These are phyloP conservation scores for Claviceps sp. DNA, from an alignment of 2,329 filamentous ascomycete genomes.

Conservation along the genomic window DNA sequence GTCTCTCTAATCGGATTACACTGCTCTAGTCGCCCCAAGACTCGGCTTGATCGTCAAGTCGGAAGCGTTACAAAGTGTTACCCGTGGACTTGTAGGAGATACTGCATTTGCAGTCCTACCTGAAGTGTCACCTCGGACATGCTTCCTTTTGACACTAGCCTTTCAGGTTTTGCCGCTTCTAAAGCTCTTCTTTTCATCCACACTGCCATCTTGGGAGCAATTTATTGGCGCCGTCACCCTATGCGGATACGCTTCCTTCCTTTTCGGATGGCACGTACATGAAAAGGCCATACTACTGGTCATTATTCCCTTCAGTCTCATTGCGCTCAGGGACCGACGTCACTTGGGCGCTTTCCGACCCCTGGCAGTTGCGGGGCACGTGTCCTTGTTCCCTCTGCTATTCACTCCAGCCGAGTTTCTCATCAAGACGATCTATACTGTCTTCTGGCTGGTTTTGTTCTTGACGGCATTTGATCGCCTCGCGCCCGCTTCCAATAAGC, in stretches of 20 bases:
- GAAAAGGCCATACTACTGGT: constrained; percentile 93
- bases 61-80: constrained; percentile 75
- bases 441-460: constrained; percentile 82
- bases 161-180: constrained; percentile 70
- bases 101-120: constrained; percentile 89
- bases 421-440: constrained; percentile 83
- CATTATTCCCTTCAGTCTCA: constrained; percentile 87
- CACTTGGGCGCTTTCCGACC: constrained; percentile 88
- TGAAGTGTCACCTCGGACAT: constrained; percentile 65
- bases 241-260: constrained; percentile 89
- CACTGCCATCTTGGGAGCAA: constrained; percentile 68
- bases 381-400: constrained; percentile 85
- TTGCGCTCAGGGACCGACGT: constrained; percentile 78
- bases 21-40: constrained; percentile 57
- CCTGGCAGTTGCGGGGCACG: constrained; percentile 82
- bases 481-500: constrained; percentile 65
- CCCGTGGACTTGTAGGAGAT: constrained; percentile 83
- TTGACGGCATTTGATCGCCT: constrained; percentile 76
- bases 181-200: constrained; percentile 51
- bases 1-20: not conserved
- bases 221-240: constrained; percentile 85
- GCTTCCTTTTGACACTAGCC: constrained; percentile 69
- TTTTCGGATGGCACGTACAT: constrained; percentile 98
- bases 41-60: constrained; percentile 60
- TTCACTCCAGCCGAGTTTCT: constrained; percentile 90